Base-by-base conservation (phyloP, 208 protist genomes). In the Wallacemonas rigidus region DNA sequence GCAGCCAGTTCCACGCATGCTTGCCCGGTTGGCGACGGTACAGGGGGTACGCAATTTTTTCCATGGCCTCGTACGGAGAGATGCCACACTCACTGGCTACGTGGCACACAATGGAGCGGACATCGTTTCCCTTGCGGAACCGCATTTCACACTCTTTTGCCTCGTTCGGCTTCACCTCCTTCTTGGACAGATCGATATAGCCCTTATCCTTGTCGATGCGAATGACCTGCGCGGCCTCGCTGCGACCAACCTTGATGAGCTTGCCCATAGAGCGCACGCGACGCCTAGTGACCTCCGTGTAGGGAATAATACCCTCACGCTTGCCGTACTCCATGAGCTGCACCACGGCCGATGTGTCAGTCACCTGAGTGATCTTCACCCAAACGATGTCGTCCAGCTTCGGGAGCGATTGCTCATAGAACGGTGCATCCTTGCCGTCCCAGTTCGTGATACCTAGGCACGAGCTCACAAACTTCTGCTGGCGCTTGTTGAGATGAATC, bases 181-280 rank as follows among this genome's bases (percentile, higher is more conserved):
- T 96, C 83, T 99, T 99, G 9, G 98, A 99, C 3, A 99, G 80
- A 91, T 99, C 98, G 83, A 99, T 99, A 76, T 99, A 99, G 39
- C 98, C 96, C 77, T 99, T 99, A 45, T 99, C 98, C 76, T 95
- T 92, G 80, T 99, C 99, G 57, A 99, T 98, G 80, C 98, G 95
- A 57, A 99, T 90, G 11, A 99, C 98, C 72, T 99, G 91, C 2
- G 98, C 95, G 47, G 97, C 94, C 81, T 99, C 98, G 50, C 88
- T 91, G 35, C 89, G 85, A 36, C 98, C 98, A 15, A 99, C 98
- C 75, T 98, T 97, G 62, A 99, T 98, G n/a, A 99, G 83, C 82
- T 99, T 99, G 65, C 98, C 97, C 80, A 99, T 98, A 1, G 98
- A 99, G 71, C 98, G 95, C 77, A 99, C 99, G 79, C 98, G 97